A percentile compares a stretch with the other conserved stretches of the same genome.
These are phyloP conservation scores for Gossypium turneri DNA, from an alignment of 345 rosid genomes.

Conservation along the genomic window DNA sequence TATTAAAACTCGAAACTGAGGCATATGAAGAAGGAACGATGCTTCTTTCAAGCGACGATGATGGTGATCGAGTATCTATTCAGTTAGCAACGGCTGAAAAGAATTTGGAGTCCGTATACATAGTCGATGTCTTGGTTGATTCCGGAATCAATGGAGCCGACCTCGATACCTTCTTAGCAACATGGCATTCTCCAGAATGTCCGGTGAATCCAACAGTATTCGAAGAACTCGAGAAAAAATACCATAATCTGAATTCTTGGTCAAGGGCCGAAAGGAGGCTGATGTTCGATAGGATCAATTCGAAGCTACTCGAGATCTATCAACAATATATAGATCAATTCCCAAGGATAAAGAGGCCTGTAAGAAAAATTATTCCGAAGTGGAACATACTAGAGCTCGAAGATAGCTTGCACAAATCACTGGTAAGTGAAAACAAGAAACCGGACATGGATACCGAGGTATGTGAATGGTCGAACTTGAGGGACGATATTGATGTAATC, in stretches of 20 bases:
- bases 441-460: conserved; percentile 34
- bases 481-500: conserved; percentile 47
- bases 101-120: conserved; percentile 51
- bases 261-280: conserved; percentile 59
- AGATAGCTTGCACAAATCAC: conserved; percentile 41
- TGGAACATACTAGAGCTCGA: conserved; percentile 43
- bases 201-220: conserved; percentile 59
- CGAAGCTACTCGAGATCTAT: conserved; percentile 43
- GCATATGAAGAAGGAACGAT: conserved; percentile 57
- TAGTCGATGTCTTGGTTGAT: conserved; percentile 42
- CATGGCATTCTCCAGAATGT: conserved; percentile 49
- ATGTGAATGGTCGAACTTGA: conserved; percentile 52
- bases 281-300: conserved; percentile 62
- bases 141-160: conserved; percentile 49
- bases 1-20: conserved; percentile 74
- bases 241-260: conserved; percentile 33
- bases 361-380: conserved; percentile 20
- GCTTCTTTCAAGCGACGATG: conserved; percentile 72
- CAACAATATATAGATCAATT: conserved; percentile 39
- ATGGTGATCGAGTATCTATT: conserved; percentile 37
- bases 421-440: conserved; percentile 36
- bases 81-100: conserved; percentile 31
- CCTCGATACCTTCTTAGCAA: conserved; percentile 36
- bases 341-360: conserved; percentile 56
- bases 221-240: conserved; percentile 71